Conservation (phyloP, 2,329 filamentous ascomycete species). For the Claviceps digitariae region DNA sequence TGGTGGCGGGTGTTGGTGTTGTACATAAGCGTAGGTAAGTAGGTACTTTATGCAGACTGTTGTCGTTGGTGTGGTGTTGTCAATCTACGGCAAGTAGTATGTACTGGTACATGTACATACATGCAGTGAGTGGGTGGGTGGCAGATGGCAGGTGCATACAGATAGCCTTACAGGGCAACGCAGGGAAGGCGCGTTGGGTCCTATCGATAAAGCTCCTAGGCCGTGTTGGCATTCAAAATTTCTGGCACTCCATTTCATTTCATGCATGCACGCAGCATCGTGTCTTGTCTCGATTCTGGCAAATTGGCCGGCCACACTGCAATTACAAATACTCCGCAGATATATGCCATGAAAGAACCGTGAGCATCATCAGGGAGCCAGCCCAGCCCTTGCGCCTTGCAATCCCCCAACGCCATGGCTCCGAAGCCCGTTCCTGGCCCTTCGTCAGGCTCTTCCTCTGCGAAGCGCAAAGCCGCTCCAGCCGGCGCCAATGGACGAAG, state of each 20-base stretch:
- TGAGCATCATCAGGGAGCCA: background rate
- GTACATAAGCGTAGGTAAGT: too few relatives aligned
- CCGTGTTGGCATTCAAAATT: too few relatives aligned
- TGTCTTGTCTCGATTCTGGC: background rate
- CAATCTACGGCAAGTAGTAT: too few relatives aligned
- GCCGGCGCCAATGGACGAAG: conserved; percentile 8
- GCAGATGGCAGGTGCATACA: too few relatives aligned
- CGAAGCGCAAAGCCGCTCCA: conserved; percentile 15
- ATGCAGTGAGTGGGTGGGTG: too few relatives aligned
- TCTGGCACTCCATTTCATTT: too few relatives aligned
- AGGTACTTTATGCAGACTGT: too few relatives aligned
- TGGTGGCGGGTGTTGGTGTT: background rate
- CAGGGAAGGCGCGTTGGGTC: too few relatives aligned
- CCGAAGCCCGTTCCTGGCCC: conserved; percentile 12
- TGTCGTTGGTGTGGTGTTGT: background rate
- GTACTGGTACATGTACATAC: too few relatives aligned
- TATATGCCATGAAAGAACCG: background rate
- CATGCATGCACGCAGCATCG: background rate
- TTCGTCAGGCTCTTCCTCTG: conserved; percentile 12
- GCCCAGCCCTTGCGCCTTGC: background rate
- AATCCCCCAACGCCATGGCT: conserved; percentile 11
- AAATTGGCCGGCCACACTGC: background rate
- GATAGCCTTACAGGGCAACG: too few relatives aligned
- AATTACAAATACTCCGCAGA: background rate
- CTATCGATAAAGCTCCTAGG: too few relatives aligned